Evolutionary conservation across 2,329 filamentous ascomycete genomes (phyloP), one percentile per base, ranked within the genome.

Genomic region (Lasiodiplodia theobromae): DNA sequence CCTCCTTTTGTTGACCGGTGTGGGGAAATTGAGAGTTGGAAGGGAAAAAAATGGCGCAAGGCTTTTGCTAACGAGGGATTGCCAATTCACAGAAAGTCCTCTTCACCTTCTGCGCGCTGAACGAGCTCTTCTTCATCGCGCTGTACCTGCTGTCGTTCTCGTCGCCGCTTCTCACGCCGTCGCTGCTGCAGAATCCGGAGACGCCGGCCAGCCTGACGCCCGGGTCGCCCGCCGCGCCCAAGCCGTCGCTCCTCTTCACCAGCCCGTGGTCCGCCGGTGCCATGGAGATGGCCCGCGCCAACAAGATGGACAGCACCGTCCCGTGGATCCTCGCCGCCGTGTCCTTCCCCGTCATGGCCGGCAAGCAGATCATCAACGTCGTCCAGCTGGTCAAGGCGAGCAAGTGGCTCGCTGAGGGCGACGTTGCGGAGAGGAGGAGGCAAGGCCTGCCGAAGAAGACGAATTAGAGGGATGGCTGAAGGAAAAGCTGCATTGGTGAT

Each of bases 101-200:
- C 52, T 99, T 99, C 83, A 82, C 93, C 71, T 92, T 93, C 82
- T 99, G 96, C 85, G 86, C 89, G 69, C 83, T 97, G 73, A 99
- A 99, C 81, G 96, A 99, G 82, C 83, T 94, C 72, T 99, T 97
- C 87, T 99, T 99, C 86, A 97, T 99, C 78, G 94, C 93, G 37
- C 89, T 99, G 71, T 99, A 99, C 84, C 91, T 99, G 66, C 91
- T 99, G 69, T 97, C 94, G 75, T 99, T 99, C 86, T 96, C 92
- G 69, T 97, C 93, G 68, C 95, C 95, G 2, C 88, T 90, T 47
- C 88, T 98, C 67, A 96, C 93, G 1, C 95, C 96, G 1, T 93
- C 93, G 69, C 91, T 98, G 65, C 89, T 91, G 68, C 81, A 83
- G 70, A 7, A 34, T 1, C 84, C 88, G 74, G 84, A 88, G 14